Percentiles rank a stretch among this genome's conserved stretches.
These are phyloP conservation scores for Penicillium cataractarum DNA, from an alignment of 495 filamentous ascomycete species.

Conservation along the genomic window DNA sequence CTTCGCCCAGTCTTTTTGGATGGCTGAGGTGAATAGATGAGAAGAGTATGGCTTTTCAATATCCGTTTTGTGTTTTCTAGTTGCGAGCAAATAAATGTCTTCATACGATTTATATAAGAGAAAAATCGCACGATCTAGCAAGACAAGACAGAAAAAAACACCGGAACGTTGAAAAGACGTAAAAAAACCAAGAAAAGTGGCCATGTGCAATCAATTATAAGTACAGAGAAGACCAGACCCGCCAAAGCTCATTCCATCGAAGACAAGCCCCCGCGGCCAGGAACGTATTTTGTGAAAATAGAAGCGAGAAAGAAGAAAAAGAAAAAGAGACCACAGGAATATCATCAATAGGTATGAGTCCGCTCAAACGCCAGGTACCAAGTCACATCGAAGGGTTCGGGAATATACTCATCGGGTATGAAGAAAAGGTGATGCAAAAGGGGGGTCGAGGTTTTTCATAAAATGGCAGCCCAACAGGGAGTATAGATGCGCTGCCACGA, in stretches of 20 bases:
- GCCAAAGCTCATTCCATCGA: conserved; percentile 16
- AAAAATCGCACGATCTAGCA: not conserved
- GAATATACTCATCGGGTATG: conserved; percentile 37
- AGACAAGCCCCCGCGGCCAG: conserved; percentile 20
- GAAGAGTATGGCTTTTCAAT: not conserved
- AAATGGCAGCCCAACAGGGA: conserved; percentile 20
- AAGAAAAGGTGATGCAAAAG: conserved; percentile 28
- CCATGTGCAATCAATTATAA: conserved; percentile 35
- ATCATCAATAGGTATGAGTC: conserved; percentile 36
- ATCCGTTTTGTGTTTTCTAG: not conserved
- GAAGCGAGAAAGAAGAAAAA: conserved; percentile 11
- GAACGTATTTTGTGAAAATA: conserved; percentile 26
- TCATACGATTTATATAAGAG: not conserved
- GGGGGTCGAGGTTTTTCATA: conserved; percentile 21
- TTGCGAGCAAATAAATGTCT: not conserved
- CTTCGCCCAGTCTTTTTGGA: not conserved
- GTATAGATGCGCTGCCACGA: conserved; percentile 11
- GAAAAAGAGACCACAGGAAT: conserved; percentile 29
- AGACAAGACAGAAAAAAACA: not conserved
- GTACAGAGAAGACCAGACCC: conserved; percentile 33
- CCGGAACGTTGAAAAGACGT: conserved; percentile 5
- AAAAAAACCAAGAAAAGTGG: conserved; percentile 16
- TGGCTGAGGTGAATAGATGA: not conserved
- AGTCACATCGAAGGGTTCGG: conserved; percentile 26
- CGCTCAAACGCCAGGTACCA: conserved; percentile 38